Base-by-base conservation (phyloP, 2,329 filamentous ascomycete genomes). In the Colletotrichum coccodes region DNA sequence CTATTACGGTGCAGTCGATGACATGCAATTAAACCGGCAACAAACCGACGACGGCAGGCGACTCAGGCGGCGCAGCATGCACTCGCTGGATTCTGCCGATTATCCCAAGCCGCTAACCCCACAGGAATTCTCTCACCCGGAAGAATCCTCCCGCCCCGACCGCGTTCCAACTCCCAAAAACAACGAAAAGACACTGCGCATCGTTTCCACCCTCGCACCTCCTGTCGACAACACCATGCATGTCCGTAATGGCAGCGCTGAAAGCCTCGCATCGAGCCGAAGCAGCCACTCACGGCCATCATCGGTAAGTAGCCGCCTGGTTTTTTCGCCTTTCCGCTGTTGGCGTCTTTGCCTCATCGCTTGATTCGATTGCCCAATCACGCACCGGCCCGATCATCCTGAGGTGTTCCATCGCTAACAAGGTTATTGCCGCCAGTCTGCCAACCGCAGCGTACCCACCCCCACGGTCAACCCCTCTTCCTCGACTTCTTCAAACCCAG, bases 61-160 rank as follows among this genome's bases (percentile, higher is more conserved):
- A 76, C 92, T 94, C 80, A 88, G 94, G 74, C 90, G 94, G 76
- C 90, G 94, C 72, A 98, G 94, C 80, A 88, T 97, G 82, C 93
- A 93, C 72, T 91, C 89, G 21, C 79, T 87, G 69, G 85, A 89
- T 78, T 80, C 81, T 75, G 73, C 81, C 73, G 81, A 84, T 70
- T 81, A 82, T 73, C 77, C 79, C 63, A 80, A 75, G 70, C 75
- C 77, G 71, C 60, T 80, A 73, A 77, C 77, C 70, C 78, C 81
- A 70, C 80, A 79, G 61, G 76, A 79, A 47, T 75, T 79, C 60
- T 73, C 75, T 64, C 77, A 76, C 44, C 65, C 72, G 32, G 78
- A 79, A 72, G 74, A 74, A 71, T 70, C 76, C 58, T 36, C 60
- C 59, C 70, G 63, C 36, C 60, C 53, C 60, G 68, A 64, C 42